A percentile compares a stretch with the other conserved stretches of the same genome.
phyloP scores from a whole-genome alignment of 2,329 filamentous ascomycete genomes.

The Stemphylium beticola region DNA sequence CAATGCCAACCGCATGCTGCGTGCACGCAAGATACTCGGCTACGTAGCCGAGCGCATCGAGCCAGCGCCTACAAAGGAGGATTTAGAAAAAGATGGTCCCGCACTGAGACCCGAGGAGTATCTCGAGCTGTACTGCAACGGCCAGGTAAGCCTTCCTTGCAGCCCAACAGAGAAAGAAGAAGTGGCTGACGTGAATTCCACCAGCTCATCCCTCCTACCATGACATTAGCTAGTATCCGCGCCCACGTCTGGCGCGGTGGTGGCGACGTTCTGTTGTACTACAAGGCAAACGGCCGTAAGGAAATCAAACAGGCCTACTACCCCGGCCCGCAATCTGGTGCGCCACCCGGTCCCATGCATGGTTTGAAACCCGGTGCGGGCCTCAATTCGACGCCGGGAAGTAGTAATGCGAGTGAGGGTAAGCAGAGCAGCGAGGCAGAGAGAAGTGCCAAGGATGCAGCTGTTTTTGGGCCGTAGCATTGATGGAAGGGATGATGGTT shows the following conservation, averaged over 20 bases:
- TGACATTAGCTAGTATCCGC: slow-evolving; percentile 92
- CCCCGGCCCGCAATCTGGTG: slow-evolving; percentile 23
- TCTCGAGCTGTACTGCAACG: slow-evolving; percentile 92
- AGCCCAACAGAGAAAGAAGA: not conserved
- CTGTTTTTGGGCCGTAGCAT: slow-evolving; percentile 23
- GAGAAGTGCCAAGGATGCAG: slow-evolving; percentile 27
- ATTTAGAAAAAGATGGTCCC: slow-evolving; percentile 53
- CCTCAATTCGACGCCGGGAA: slow-evolving; percentile 14
- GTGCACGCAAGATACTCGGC: slow-evolving; percentile 89
- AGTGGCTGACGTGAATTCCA: not conserved
- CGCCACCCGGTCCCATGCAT: slow-evolving; percentile 10
- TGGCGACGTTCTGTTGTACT: slow-evolving; percentile 89
- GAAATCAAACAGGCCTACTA: slow-evolving; percentile 51
- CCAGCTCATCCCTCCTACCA: slow-evolving; percentile 73
- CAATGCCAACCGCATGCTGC: slow-evolving; percentile 95
- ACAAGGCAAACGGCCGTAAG: slow-evolving; percentile 90
- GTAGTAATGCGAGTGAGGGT: slow-evolving; percentile 39
- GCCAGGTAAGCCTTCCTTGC: slow-evolving; percentile 68
- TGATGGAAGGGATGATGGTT: not conserved
- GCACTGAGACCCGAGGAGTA: slow-evolving; percentile 84
- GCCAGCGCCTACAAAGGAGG: slow-evolving; percentile 63
- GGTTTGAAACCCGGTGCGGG: slow-evolving; percentile 13
- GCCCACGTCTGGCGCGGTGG: slow-evolving; percentile 93
- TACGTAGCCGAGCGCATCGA: slow-evolving; percentile 95
- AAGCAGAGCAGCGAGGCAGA: slow-evolving; percentile 43